Percentiles rank a stretch among this genome's conserved stretches.
These are phyloP conservation scores for Solanum aculeatissimum DNA, from an alignment of 305 asterid genomes.

Conservation along the genomic window DNA sequence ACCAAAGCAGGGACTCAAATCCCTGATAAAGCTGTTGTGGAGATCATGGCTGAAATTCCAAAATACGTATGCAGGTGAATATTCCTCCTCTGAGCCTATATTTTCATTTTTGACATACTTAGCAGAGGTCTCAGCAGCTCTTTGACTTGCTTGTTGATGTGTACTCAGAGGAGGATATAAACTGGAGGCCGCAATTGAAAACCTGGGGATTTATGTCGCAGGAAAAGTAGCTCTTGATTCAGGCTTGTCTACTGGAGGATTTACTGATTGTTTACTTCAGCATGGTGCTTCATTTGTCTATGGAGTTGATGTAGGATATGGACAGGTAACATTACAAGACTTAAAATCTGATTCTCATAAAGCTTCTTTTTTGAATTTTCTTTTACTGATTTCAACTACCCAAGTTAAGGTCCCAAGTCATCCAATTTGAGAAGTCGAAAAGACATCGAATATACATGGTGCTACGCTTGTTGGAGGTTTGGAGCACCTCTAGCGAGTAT, in stretches of 20 bases:
- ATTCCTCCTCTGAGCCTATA: slow-evolving; percentile 8
- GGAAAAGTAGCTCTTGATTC: slow-evolving; percentile 96
- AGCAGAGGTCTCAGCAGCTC: neutral
- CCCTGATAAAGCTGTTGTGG: slow-evolving; percentile 70
- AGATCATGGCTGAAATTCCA: slow-evolving; percentile 89
- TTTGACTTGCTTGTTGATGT: slow-evolving; percentile 1
- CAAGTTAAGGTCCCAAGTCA: neutral
- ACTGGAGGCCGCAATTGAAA: slow-evolving; percentile 88
- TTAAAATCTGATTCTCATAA: neutral
- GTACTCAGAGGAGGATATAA: slow-evolving; percentile 80
- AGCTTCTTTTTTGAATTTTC: neutral
- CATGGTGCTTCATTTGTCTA: slow-evolving; percentile 87
- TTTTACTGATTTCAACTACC: neutral
- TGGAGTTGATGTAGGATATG: slow-evolving; percentile 99
- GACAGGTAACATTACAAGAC: slow-evolving; percentile 46
- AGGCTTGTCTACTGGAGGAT: slow-evolving; percentile 97
- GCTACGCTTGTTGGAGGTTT: neutral
- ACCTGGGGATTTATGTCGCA: slow-evolving; percentile 59
- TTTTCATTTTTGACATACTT: neutral
- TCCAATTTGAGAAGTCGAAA: neutral
- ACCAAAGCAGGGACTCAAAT: slow-evolving; percentile 85
- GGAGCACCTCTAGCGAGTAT: neutral
- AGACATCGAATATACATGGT: neutral
- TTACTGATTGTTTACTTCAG: slow-evolving; percentile 97
- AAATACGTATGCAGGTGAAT: slow-evolving; percentile 99